Evolutionary conservation across 768 basidiomycete genomes (phyloP).

Genomic region (Podaxis carcinomalis): DNA sequence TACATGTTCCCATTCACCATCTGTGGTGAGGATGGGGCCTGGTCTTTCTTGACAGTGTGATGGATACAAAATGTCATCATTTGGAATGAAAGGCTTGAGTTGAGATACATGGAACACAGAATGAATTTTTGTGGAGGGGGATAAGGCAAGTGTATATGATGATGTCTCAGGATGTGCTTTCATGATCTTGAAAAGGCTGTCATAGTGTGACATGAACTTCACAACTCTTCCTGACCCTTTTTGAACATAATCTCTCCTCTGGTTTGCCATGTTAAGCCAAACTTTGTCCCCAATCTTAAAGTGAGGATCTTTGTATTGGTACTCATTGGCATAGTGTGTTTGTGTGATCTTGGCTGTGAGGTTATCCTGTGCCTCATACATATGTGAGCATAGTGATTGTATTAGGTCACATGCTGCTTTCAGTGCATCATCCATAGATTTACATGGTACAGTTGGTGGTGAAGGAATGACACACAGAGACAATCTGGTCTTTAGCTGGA

Average conservation of each 20-base stretch:
- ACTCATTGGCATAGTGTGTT: not conserved
- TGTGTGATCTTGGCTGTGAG: slow-evolving; percentile 1
- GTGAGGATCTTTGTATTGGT: not conserved
- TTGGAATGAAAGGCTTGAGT: not conserved
- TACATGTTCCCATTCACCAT: not conserved
- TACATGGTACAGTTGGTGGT: slow-evolving; percentile 8
- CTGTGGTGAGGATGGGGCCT: not conserved
- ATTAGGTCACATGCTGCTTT: not conserved
- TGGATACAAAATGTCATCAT: not conserved
- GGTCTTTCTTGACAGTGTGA: not conserved
- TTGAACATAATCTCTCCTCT: not conserved
- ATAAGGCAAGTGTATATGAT: not conserved
- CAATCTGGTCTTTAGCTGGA: slow-evolving; percentile 21
- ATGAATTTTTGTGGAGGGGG: not conserved
- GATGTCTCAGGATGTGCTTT: not conserved
- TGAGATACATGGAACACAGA: not conserved
- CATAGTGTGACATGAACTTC: not conserved
- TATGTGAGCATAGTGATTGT: slow-evolving; percentile 15
- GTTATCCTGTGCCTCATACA: slow-evolving; percentile 21
- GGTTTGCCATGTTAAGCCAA: not conserved
- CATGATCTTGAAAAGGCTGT: not conserved
- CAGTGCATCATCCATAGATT: slow-evolving; percentile 10
- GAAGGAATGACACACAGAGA: slow-evolving; percentile 21
- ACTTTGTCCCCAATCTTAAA: not conserved
- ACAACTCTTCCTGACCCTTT: not conserved